Conservation (phyloP, 345 rosid species). For the Boechera divaricarpa region DNA sequence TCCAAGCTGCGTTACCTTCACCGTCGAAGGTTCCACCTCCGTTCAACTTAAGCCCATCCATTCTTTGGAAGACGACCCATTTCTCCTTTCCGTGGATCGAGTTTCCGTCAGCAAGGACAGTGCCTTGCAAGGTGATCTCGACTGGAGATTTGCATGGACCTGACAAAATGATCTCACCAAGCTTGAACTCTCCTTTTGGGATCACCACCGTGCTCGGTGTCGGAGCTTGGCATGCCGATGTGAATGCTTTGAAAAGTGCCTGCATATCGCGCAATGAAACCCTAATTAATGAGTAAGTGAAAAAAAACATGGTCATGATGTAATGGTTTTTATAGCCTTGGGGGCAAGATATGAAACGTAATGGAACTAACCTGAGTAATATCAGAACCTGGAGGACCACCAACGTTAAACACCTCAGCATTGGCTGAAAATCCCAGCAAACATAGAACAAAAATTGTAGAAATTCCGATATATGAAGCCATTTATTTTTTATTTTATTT, state of each 20-base stretch:
- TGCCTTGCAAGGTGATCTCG: conserved; percentile 35
- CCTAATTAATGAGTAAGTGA: not conserved
- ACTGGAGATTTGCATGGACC: conserved; percentile 47
- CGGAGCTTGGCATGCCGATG: conserved; percentile 36
- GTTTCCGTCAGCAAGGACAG: conserved; percentile 27
- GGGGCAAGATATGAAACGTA: not conserved
- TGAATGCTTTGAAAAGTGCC: conserved; percentile 39
- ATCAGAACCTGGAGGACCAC: conserved; percentile 34
- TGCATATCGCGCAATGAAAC: conserved; percentile 8
- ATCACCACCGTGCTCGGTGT: conserved; percentile 29
- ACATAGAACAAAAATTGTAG: conserved; percentile 28
- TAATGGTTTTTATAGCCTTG: not conserved
- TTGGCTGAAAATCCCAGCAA: conserved; percentile 39
- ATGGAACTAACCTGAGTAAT: conserved; percentile 36
- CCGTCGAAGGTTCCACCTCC: conserved; percentile 47
- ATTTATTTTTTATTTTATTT: conserved; percentile 3
- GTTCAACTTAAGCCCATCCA: conserved; percentile 35
- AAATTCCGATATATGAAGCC: conserved; percentile 26
- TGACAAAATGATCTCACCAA: conserved; percentile 25
- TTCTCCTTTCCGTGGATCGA: not conserved
- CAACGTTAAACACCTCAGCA: conserved; percentile 31
- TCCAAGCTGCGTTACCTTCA: conserved; percentile 48
- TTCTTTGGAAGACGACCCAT: conserved; percentile 40
- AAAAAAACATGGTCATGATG: not conserved
- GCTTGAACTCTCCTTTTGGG: conserved; percentile 43